Evolutionary conservation across 768 basidiomycete genomes (phyloP), one percentile per base, ranked within the genome.

Genomic region (Amanita jacksonii): DNA sequence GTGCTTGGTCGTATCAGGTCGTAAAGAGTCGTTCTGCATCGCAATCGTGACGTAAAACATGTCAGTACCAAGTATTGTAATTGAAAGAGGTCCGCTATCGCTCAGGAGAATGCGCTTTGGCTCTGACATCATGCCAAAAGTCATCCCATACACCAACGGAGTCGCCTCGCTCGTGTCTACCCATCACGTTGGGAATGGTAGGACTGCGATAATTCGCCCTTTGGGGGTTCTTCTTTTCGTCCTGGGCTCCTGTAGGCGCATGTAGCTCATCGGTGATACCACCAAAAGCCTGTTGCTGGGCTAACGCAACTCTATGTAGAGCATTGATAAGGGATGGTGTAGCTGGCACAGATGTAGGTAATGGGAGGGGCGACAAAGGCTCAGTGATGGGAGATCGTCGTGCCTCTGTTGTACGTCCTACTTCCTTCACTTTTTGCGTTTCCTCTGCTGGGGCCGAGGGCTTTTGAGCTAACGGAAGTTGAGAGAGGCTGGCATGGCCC

Each of bases 261-360:
- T n/a, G n/a, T n/a, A n/a, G n/a, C n/a, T n/a, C n/a, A 51, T 19
- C 44, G 38, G 23, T 48, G 48, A 19, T 49, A 8, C 8, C 19
- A 32, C 56, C 57, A 46, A 67, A 77, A n/a, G 69, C 75, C 16
- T 70, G 68, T 44, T 62, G 64, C 52, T 81, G 79, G 3, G 79
- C 80, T 12, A 62, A 60, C 8, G 69, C 63, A 40, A 82, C 66
- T 22, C 79, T 69, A 50, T 80, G 74, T n/a, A 82, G 58, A 1
- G 79, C 81, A 28, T 68, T 68, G 47, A 81, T 73, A 24, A 81
- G 64, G 2, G 80, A 81, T 0, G 80, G 79, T 2, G 81, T 82
- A 18, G 74, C 73, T 4, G 78, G 76, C 1, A 81, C 71, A 1
- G 76, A 37, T 3, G 43, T 36, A 13, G 36, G 34, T n/a, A 37